These are phyloP conservation scores for Hanseniaspora lachancei DNA, from an alignment of 805 yeast genomes.

Conservation along the genomic window DNA sequence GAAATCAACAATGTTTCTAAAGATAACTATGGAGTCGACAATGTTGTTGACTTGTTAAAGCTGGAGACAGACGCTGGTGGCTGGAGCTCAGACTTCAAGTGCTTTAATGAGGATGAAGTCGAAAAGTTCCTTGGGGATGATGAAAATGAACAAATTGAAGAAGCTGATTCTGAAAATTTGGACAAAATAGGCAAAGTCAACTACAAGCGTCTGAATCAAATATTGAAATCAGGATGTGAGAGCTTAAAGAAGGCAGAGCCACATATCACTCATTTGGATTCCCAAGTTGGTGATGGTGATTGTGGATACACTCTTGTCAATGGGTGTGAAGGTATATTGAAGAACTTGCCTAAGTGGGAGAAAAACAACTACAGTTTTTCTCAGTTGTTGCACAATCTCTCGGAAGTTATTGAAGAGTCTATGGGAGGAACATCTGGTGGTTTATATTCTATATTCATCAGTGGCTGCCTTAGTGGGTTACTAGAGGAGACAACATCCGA, in stretches of 20 bases:
- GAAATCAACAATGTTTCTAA: slow-evolving; percentile 32
- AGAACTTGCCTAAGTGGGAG: slow-evolving; percentile 36
- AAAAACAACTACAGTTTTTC: slow-evolving; percentile 38
- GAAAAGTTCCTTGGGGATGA: slow-evolving; percentile 15
- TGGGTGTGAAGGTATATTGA: slow-evolving; percentile 64
- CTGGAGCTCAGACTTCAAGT: slow-evolving; percentile 39
- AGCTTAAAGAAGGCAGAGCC: slow-evolving; percentile 57
- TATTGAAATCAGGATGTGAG: slow-evolving; percentile 40
- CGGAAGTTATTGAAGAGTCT: slow-evolving; percentile 73
- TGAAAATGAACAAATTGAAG: slow-evolving; percentile 15
- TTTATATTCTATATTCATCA: slow-evolving; percentile 67
- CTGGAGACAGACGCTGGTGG: slow-evolving; percentile 68
- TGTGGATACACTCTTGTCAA: slow-evolving; percentile 83
- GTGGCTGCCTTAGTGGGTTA: slow-evolving; percentile 55
- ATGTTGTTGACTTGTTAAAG: slow-evolving; percentile 46
- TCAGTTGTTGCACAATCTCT: slow-evolving; percentile 41
- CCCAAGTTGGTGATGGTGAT: slow-evolving; percentile 92
- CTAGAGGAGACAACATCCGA: slow-evolving; percentile 19
- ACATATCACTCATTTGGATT: slow-evolving; percentile 69
- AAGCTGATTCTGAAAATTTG: slow-evolving; percentile 24
- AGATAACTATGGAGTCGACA: slow-evolving; percentile 25
- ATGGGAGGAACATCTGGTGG: slow-evolving; percentile 99
- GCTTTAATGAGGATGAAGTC: slow-evolving; percentile 22
- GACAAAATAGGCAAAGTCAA: slow-evolving; percentile 29
- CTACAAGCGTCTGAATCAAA: slow-evolving; percentile 23